Percentiles rank a stretch among this genome's conserved stretches.
Evolutionary conservation across 768 basidiomycete genomes (phyloP).

Genomic region (Crepidotus variabilis): DNA sequence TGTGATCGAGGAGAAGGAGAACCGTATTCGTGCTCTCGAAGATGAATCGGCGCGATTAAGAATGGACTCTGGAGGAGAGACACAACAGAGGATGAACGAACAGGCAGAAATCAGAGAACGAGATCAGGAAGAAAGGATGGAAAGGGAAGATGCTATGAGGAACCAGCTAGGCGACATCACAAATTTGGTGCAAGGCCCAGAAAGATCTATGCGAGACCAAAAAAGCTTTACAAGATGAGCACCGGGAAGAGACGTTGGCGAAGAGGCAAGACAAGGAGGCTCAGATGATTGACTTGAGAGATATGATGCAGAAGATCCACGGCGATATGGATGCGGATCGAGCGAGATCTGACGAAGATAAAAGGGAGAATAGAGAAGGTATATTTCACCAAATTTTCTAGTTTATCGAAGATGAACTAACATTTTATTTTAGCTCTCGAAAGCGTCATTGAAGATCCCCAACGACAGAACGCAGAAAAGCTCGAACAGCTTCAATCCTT

Average conservation of each 20-base stretch:
- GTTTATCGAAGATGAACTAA: slow-evolving; percentile 13
- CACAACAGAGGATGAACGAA: slow-evolving; percentile 50
- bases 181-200: slow-evolving; percentile 67
- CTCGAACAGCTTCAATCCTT: slow-evolving; percentile 51
- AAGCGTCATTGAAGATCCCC: slow-evolving; percentile 55
- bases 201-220: slow-evolving; percentile 56
- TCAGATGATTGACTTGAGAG: slow-evolving; percentile 51
- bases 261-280: slow-evolving; percentile 58
- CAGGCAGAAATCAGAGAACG: slow-evolving; percentile 61
- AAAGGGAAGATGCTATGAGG: slow-evolving; percentile 58
- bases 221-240: slow-evolving; percentile 54
- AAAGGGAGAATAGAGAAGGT: slow-evolving; percentile 56
- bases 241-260: slow-evolving; percentile 58
- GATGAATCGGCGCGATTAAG: slow-evolving; percentile 56
- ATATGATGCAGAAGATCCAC: slow-evolving; percentile 57
- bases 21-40: slow-evolving; percentile 57
- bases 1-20: slow-evolving; percentile 46
- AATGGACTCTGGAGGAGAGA: slow-evolving; percentile 61
- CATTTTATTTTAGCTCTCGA: slow-evolving; percentile 44
- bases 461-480: slow-evolving; percentile 56
- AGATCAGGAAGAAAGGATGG: slow-evolving; percentile 51
- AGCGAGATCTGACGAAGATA: slow-evolving; percentile 47
- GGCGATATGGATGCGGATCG: slow-evolving; percentile 53
- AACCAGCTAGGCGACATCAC: slow-evolving; percentile 69
- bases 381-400: slow-evolving; percentile 17